Evolutionary conservation across 805 yeast genomes (phyloP).

Genomic region (Wickerhamiella sergipiensis): DNA sequence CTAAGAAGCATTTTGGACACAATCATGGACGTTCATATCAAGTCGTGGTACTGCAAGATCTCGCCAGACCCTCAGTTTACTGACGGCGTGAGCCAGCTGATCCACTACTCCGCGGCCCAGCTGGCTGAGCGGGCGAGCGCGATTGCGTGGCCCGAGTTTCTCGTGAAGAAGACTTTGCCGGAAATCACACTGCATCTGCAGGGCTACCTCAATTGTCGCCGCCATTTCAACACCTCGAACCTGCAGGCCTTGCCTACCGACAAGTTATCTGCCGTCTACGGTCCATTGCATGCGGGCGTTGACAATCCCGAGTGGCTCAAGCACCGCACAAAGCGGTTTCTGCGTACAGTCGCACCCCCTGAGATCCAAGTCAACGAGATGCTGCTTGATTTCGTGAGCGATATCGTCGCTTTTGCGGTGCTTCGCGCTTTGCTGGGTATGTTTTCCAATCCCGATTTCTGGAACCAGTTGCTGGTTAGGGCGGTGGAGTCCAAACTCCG

Average conservation of each 20-base stretch:
- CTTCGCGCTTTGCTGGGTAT: slow-evolving; percentile 37
- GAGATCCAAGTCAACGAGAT: slow-evolving; percentile 29
- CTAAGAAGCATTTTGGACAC: background rate
- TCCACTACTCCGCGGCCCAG: background rate
- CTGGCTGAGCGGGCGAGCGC: background rate
- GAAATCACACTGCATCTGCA: slow-evolving; percentile 50
- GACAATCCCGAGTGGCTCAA: slow-evolving; percentile 41
- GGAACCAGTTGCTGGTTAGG: slow-evolving; percentile 51
- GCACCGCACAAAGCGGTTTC: slow-evolving; percentile 21
- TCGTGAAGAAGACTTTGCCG: slow-evolving; percentile 50
- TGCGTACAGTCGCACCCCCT: slow-evolving; percentile 30
- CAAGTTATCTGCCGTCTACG: background rate
- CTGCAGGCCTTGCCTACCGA: background rate
- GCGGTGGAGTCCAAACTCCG: slow-evolving; percentile 50
- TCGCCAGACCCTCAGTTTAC: slow-evolving; percentile 2
- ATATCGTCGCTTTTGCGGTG: slow-evolving; percentile 47
- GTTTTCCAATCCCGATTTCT: slow-evolving; percentile 59
- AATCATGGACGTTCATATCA: background rate
- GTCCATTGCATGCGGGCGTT: slow-evolving; percentile 22
- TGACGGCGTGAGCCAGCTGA: background rate
- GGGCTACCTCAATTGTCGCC: slow-evolving; percentile 33
- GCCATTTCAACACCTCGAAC: slow-evolving; percentile 14
- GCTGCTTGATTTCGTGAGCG: slow-evolving; percentile 38
- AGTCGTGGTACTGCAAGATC: slow-evolving; percentile 2
- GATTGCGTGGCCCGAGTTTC: slow-evolving; percentile 41